These are phyloP conservation scores for Plasmodium fragile DNA, from an alignment of 169 alveolate species.

Conservation along the genomic window DNA sequence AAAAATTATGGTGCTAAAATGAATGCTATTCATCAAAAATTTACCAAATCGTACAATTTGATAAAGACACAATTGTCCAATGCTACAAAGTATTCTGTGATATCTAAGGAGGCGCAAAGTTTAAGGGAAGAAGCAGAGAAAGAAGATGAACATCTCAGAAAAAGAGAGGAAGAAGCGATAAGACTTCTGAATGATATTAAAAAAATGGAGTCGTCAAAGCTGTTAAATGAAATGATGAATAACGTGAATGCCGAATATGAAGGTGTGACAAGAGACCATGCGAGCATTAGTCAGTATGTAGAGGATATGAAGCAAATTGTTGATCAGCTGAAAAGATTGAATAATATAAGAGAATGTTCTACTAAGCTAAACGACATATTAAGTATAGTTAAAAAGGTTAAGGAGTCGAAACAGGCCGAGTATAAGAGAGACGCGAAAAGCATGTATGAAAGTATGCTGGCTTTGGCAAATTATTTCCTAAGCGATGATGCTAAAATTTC, in stretches of 20 bases:
- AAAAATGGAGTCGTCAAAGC: slow-evolving; percentile 11
- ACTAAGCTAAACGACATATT: background rate
- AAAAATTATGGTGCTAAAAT: background rate
- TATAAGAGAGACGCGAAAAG: slow-evolving; percentile 1
- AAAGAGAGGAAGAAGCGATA: slow-evolving; percentile 14
- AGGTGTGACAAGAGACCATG: background rate
- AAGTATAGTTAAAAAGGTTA: background rate
- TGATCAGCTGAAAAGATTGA: background rate
- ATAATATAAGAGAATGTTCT: background rate
- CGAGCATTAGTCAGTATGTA: background rate
- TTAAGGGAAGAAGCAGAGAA: slow-evolving; percentile 3
- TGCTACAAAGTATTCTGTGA: background rate
- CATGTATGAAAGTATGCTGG: slow-evolving; percentile 1
- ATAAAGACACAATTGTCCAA: background rate
- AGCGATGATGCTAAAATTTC: background rate
- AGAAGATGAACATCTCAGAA: background rate
- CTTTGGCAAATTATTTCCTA: slow-evolving; percentile 13
- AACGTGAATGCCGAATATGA: background rate
- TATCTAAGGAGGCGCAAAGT: background rate
- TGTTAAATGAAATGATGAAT: slow-evolving; percentile 5
- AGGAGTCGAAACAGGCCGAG: background rate
- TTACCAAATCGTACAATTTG: background rate
- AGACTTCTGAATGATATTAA: slow-evolving; percentile 5
- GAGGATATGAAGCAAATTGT: background rate
- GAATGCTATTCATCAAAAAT: background rate